A percentile compares a stretch with the other conserved stretches of the same genome.
Evolutionary conservation across 2,329 filamentous ascomycete genomes (phyloP).

Genomic region (Colletotrichum cordylinicola): DNA sequence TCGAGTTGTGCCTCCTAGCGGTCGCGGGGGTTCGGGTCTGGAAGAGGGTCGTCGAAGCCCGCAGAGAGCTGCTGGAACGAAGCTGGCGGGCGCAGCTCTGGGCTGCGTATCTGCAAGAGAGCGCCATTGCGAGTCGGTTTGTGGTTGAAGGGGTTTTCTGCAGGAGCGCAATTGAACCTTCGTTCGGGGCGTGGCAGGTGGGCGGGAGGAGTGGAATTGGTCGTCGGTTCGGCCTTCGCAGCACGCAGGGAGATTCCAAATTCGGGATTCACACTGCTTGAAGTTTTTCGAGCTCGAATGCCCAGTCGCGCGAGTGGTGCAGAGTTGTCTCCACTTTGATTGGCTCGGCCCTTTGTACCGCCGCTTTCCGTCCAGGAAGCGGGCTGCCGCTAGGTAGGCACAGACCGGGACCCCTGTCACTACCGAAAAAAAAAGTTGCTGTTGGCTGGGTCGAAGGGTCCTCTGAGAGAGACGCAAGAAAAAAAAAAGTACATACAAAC

Average conservation of each 20-base stretch:
- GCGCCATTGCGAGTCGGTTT: conserved; percentile 56
- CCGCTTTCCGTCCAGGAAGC: conserved; percentile 32
- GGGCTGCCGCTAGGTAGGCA: background rate
- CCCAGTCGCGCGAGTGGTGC: conserved; percentile 25
- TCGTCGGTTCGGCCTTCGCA: conserved; percentile 19
- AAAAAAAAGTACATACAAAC: conserved; percentile 28
- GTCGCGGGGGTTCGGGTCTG: conserved; percentile 53
- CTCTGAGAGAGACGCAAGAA: conserved; percentile 26
- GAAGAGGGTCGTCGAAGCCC: conserved; percentile 49
- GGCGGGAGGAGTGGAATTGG: background rate
- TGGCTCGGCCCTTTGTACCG: conserved; percentile 41
- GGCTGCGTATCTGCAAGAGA: conserved; percentile 67
- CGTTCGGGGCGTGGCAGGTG: background rate
- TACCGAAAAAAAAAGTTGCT: conserved; percentile 39
- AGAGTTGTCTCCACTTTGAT: conserved; percentile 29
- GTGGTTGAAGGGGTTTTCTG: background rate
- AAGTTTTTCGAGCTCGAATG: conserved; percentile 48
- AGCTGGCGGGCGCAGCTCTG: conserved; percentile 70
- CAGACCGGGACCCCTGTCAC: conserved; percentile 24
- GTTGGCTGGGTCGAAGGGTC: conserved; percentile 23
- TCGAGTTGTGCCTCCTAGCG: conserved; percentile 86
- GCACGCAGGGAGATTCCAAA: conserved; percentile 20
- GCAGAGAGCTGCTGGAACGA: conserved; percentile 52
- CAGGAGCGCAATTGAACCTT: conserved; percentile 11
- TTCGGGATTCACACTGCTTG: conserved; percentile 26